Conservation (phyloP, 208 protist species). For the Leptomonas pyrrhocoris region DNA sequence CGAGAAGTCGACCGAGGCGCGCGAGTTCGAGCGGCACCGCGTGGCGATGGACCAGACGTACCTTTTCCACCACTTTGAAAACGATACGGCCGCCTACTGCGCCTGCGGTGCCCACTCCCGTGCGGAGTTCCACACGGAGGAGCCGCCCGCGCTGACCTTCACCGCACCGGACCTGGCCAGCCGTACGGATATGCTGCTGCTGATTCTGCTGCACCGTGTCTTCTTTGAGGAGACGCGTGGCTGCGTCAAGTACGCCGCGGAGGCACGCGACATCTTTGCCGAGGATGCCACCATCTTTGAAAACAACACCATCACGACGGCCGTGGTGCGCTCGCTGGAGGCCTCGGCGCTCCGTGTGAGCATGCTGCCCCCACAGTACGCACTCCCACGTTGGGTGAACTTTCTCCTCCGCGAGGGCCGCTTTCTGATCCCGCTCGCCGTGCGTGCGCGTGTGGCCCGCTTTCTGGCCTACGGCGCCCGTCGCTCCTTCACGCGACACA, state of each 20-base stretch:
- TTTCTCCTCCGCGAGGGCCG: constrained; percentile 75
- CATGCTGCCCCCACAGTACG: constrained; percentile 70
- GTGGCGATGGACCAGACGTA: constrained; percentile 39
- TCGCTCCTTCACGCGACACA: constrained; percentile 63
- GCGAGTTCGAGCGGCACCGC: constrained; percentile 38
- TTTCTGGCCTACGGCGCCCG: constrained; percentile 84
- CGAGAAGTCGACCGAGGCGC: constrained; percentile 24
- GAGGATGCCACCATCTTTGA: constrained; percentile 42
- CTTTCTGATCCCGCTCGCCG: constrained; percentile 66
- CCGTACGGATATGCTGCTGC: constrained; percentile 66
- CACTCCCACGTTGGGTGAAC: constrained; percentile 80
- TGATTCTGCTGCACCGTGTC: constrained; percentile 67
- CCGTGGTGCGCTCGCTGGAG: constrained; percentile 65
- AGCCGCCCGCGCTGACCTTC: constrained; percentile 43
- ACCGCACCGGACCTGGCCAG: constrained; percentile 49
- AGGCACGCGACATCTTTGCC: constrained; percentile 26
- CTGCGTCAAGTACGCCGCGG: constrained; percentile 18
- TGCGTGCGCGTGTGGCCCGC: constrained; percentile 65
- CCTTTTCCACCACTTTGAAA: constrained; percentile 83
- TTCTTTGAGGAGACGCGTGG: constrained; percentile 29
- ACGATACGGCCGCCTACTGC: constrained; percentile 48
- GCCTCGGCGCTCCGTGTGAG: constrained; percentile 82
- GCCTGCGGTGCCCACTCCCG: constrained; percentile 57
- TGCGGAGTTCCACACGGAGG: constrained; percentile 51
- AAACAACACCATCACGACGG: constrained; percentile 59